Evolutionary conservation across 2,329 filamentous ascomycete genomes (phyloP).

Genomic region (Colletotrichum costaricense): DNA sequence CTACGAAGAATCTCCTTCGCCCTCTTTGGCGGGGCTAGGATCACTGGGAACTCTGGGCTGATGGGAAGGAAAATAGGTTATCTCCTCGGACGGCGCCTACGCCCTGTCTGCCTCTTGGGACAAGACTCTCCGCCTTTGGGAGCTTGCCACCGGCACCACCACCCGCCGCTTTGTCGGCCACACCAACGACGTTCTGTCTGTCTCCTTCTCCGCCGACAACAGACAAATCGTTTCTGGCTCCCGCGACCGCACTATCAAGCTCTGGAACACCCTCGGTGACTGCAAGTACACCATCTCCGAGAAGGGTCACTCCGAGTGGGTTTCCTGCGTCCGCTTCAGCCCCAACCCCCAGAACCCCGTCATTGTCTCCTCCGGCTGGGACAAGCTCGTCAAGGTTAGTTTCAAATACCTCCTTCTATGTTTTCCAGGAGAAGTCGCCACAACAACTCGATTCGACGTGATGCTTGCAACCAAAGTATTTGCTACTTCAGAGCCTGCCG

Average conservation of each 20-base stretch:
- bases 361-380: slow-evolving; percentile 98
- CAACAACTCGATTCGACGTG: slow-evolving; percentile 67
- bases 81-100: slow-evolving; percentile 99
- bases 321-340: slow-evolving; percentile 99
- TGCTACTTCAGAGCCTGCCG: slow-evolving; percentile 99
- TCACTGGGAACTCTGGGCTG: slow-evolving; percentile 43
- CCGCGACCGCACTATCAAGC: slow-evolving; percentile 98
- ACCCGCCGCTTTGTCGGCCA: slow-evolving; percentile 99
- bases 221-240: slow-evolving; percentile 99
- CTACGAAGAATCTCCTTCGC: neutral
- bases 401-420: slow-evolving; percentile 41
- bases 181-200: slow-evolving; percentile 99
- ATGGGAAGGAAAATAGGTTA: slow-evolving; percentile 74
- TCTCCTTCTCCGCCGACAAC: slow-evolving; percentile 99
- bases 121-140: slow-evolving; percentile 99
- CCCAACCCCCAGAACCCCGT: slow-evolving; percentile 99
- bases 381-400: slow-evolving; percentile 99
- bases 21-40: neutral
- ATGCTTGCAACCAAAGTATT: slow-evolving; percentile 97
- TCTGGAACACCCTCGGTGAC: slow-evolving; percentile 99
- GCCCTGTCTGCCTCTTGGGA: slow-evolving; percentile 99
- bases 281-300: slow-evolving; percentile 99
- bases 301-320: slow-evolving; percentile 99
- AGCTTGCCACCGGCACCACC: slow-evolving; percentile 96
- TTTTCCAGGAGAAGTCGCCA: no score